Conservation (phyloP, 192 early-diverging fungal genomes). For the Bifiguratus adelaidae region DNA sequence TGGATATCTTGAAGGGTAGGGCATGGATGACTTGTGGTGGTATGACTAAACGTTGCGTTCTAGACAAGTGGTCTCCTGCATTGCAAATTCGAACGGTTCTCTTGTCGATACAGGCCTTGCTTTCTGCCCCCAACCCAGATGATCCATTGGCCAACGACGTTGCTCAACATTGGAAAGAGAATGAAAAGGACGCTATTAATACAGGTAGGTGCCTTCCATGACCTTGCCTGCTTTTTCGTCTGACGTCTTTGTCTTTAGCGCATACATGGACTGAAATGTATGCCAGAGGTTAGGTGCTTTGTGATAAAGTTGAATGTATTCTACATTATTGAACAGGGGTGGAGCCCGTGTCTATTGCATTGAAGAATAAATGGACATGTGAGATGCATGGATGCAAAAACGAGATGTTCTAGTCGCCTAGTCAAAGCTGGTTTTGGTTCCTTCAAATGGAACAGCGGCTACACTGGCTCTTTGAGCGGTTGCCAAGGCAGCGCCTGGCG, state of each 20-base stretch:
- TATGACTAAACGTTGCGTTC: neutral
- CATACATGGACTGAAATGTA: too few relatives aligned
- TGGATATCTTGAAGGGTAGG: conserved; percentile 94
- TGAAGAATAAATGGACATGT: too few relatives aligned
- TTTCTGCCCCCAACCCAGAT: conserved; percentile 97
- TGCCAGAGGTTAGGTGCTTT: too few relatives aligned
- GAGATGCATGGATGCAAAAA: too few relatives aligned
- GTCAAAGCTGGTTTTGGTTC: conserved; percentile 57
- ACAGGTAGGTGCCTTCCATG: conserved; percentile 54
- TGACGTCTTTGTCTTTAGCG: too few relatives aligned
- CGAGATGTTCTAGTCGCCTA: too few relatives aligned
- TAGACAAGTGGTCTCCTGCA: conserved; percentile 98
- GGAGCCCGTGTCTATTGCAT: too few relatives aligned
- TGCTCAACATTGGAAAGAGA: conserved; percentile 98
- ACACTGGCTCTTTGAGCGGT: conserved; percentile 26
- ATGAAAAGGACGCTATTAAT: conserved; percentile 84
- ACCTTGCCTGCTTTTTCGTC: too few relatives aligned
- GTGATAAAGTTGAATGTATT: too few relatives aligned
- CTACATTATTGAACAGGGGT: too few relatives aligned
- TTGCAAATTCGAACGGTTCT: conserved; percentile 97
- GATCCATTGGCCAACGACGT: conserved; percentile 98
- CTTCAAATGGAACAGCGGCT: conserved; percentile 48
- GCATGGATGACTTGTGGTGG: neutral
- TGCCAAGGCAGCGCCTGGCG: conserved; percentile 30
- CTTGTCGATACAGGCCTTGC: conserved; percentile 91